Percentiles rank a stretch among this genome's conserved stretches.
Conservation (phyloP, 2,329 filamentous ascomycete genomes). For the Calonectria naviculata region DNA sequence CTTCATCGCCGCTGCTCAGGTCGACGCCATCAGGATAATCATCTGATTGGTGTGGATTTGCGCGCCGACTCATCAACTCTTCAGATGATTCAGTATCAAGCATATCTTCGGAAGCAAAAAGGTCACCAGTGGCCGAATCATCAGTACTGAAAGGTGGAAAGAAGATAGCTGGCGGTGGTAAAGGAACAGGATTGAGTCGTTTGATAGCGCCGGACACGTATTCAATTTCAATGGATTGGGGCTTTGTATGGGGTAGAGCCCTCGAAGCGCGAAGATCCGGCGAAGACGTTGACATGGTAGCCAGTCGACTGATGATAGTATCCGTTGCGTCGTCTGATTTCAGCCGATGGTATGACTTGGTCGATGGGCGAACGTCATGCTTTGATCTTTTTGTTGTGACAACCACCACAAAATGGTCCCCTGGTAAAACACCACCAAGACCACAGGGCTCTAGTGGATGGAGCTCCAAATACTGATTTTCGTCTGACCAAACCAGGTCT, state of each 20-base stretch:
- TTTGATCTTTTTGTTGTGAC: conserved; percentile 62
- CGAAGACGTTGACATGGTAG: conserved; percentile 54
- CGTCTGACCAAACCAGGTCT: conserved; percentile 59
- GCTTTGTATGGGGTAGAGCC: not conserved
- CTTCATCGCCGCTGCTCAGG: conserved; percentile 54
- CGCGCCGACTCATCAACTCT: conserved; percentile 46
- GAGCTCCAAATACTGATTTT: conserved; percentile 51
- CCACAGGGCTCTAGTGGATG: conserved; percentile 66
- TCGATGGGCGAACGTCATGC: conserved; percentile 26
- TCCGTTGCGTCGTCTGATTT: conserved; percentile 49
- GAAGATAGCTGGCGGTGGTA: conserved; percentile 65
- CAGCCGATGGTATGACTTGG: not conserved
- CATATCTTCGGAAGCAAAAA: conserved; percentile 39
- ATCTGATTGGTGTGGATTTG: conserved; percentile 52
- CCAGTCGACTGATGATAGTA: conserved; percentile 54
- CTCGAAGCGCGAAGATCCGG: conserved; percentile 33
- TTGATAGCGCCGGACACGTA: conserved; percentile 57
- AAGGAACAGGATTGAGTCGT: conserved; percentile 57
- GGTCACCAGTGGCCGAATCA: conserved; percentile 48
- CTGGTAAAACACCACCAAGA: conserved; percentile 67
- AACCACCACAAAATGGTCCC: conserved; percentile 72
- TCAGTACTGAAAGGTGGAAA: conserved; percentile 59
- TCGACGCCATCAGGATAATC: conserved; percentile 54
- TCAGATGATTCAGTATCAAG: conserved; percentile 44
- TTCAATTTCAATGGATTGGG: conserved; percentile 51